Evolutionary conservation across 345 rosid genomes (phyloP).

Genomic region (Eucalyptus sideroxylon): DNA sequence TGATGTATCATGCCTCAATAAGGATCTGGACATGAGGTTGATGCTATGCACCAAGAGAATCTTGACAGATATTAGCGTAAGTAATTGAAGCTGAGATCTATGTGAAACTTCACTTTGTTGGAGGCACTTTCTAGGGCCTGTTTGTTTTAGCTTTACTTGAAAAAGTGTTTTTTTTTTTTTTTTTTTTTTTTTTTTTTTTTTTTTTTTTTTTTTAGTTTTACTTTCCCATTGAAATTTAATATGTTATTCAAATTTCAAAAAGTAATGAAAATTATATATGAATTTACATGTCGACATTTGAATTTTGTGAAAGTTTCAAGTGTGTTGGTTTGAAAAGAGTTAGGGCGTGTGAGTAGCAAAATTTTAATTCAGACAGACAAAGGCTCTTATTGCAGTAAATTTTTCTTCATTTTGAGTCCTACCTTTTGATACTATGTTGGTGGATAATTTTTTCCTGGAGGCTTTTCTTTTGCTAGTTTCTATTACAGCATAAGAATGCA

Average conservation of each 20-base stretch:
- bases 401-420: not conserved
- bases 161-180: not conserved
- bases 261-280: not conserved
- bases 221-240: not conserved
- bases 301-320: not conserved
- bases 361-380: not conserved
- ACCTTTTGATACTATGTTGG: not conserved
- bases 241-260: not conserved
- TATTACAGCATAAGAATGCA: not conserved
- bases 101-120: not conserved
- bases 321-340: not conserved
- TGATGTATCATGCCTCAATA: constrained; percentile 21
- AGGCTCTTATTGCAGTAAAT: not conserved
- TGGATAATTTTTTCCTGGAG: not conserved
- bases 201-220: not conserved
- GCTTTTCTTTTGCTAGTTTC: not conserved
- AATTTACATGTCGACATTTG: not conserved
- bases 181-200: not conserved
- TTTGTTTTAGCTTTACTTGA: not conserved
- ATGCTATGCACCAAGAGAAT: constrained; percentile 35
- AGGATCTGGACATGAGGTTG: constrained; percentile 60
- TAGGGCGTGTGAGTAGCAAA: not conserved
- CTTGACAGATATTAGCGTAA: constrained; percentile 16
- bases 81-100: not conserved
- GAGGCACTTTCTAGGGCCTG: not conserved